Evolutionary conservation across 2,329 filamentous ascomycete species (phyloP), one percentile per base, ranked within the genome.

Genomic region (Zymoseptoria passerinii): DNA sequence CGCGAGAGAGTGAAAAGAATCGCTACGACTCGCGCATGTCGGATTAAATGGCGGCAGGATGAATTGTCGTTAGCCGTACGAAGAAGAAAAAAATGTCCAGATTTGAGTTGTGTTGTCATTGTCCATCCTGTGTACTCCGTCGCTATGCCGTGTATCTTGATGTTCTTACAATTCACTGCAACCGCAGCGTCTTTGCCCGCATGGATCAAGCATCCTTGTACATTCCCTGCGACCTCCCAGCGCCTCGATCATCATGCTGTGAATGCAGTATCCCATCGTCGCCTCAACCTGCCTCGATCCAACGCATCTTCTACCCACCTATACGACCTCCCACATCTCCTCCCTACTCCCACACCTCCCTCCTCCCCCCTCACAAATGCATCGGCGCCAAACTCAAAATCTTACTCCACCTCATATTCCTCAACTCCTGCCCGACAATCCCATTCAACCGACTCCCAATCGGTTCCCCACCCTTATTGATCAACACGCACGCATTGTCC

Each of bases 361-460:
- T 20, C 28, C 28, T 19, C 23, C 23, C 23, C 23, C 23, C 53
- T 75, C 82, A 89, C 73, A 89, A 76, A 75, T 89, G 84, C 83
- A 88, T 85, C 52, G 94, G 92, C 56, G 94, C 94, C 81, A 99
- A 83, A 67, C 90, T 95, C 72, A 99, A 76, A 69, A 99, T 97
- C 83, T 97, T 99, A 69, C 91, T 95, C 94, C 94, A 99, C 78
- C 95, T 88, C 81, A 89, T 94, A 72, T 89, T 84, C 73, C 89
- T 86, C 74, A 99, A 76, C 79, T 99, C 94, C 28, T 86, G 82
- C 59, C 91, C 94, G 50, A 99, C 94, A 50, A 97, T 63, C 81
- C 85, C 90, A 75, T 90, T 95, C 79, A 96, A 83, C 73, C 94
- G 87, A 16, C 89, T 91, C 55, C 94, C 94, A 67, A 99, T 90